Conservation (phyloP, 2,329 filamentous ascomycete genomes). For the Bimuria novae-zelandiae region DNA sequence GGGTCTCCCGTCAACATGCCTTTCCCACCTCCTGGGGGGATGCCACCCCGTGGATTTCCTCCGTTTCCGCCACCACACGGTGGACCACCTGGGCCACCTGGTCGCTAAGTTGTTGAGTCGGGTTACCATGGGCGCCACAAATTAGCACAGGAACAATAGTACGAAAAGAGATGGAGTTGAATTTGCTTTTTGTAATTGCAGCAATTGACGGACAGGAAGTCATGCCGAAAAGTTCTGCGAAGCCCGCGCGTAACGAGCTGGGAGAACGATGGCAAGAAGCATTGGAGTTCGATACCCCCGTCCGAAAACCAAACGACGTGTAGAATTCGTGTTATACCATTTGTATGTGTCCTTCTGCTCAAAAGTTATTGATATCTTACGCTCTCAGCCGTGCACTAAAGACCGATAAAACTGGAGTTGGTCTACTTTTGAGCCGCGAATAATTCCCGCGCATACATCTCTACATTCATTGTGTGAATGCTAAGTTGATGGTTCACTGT, state of each 20-base stretch:
- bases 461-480: constrained; percentile 53
- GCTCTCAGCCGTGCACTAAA: not conserved
- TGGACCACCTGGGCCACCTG: constrained; percentile 25
- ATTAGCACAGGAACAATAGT: not conserved
- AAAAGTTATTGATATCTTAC: not conserved
- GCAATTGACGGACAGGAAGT: not conserved
- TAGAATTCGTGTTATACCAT: not conserved
- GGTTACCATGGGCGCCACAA: not conserved
- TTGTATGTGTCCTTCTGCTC: constrained; percentile 2
- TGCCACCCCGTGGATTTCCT: constrained; percentile 36
- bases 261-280: not conserved
- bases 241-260: not conserved
- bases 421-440: constrained; percentile 14
- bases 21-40: constrained; percentile 46
- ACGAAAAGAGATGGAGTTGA: not conserved
- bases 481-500: constrained; percentile 59
- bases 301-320: not conserved
- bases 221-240: not conserved
- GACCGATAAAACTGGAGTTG: not conserved
- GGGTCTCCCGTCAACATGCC: constrained; percentile 43
- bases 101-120: constrained; percentile 15
- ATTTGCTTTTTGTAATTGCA: not conserved
- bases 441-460: constrained; percentile 41
- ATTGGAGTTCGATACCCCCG: not conserved
- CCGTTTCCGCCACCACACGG: constrained; percentile 15